phyloP scores from a whole-genome alignment of 805 yeast species.

The Schwanniomyces sp. region DNA sequence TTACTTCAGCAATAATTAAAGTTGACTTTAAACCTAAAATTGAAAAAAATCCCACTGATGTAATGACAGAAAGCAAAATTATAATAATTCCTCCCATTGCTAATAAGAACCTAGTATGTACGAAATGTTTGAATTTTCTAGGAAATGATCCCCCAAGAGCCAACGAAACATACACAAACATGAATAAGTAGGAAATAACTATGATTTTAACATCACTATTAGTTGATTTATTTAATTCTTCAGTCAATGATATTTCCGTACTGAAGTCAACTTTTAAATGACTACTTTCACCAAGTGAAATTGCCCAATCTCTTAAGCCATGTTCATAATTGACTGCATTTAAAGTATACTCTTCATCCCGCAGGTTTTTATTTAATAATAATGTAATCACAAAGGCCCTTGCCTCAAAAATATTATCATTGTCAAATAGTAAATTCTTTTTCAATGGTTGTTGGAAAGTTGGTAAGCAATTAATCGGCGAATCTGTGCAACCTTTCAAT shows the following conservation, averaged over 20 bases:
- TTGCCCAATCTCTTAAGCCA: constrained; percentile 57
- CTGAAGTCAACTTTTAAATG: constrained; percentile 64
- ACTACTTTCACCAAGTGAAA: constrained; percentile 41
- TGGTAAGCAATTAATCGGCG: constrained; percentile 90
- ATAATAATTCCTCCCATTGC: constrained; percentile 85
- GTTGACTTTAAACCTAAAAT: constrained; percentile 81
- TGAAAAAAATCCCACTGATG: constrained; percentile 83
- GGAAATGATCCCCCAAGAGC: constrained; percentile 69
- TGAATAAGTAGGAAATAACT: constrained; percentile 70
- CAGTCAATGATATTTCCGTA: constrained; percentile 80
- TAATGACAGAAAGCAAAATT: constrained; percentile 74
- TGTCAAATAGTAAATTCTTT: constrained; percentile 60
- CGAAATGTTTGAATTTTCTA: constrained; percentile 30
- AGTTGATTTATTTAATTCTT: constrained; percentile 79
- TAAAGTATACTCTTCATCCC: constrained; percentile 36
- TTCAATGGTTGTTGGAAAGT: constrained; percentile 87
- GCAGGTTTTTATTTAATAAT: constrained; percentile 55
- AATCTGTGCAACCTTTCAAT: constrained; percentile 60
- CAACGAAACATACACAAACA: constrained; percentile 86
- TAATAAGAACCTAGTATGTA: constrained; percentile 64
- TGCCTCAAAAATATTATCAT: constrained; percentile 54
- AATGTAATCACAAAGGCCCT: constrained; percentile 77
- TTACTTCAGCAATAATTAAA: constrained; percentile 91
- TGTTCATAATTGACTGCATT: constrained; percentile 66
- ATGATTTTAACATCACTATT: constrained; percentile 76